phyloP scores from a whole-genome alignment of 1,284 basidiomycete species.

The Tilletia walkeri region DNA sequence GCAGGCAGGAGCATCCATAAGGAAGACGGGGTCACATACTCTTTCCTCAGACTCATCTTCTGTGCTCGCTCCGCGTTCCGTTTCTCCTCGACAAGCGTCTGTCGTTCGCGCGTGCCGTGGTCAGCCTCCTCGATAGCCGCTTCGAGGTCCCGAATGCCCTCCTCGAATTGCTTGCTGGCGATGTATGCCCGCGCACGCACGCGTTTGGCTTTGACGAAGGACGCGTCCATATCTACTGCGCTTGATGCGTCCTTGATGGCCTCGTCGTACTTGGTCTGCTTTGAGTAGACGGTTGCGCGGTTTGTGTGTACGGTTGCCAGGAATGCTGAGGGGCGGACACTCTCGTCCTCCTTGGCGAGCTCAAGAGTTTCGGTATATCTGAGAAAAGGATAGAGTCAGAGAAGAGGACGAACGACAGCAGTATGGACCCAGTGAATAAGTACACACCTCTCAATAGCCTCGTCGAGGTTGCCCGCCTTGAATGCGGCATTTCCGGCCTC shows the following conservation, averaged over 20 bases:
- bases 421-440: neutral
- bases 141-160: constrained; percentile 59
- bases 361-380: constrained; percentile 41
- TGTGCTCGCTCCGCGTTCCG: neutral
- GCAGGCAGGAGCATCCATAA: neutral
- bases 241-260: constrained; percentile 71
- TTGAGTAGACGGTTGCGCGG: constrained; percentile 73
- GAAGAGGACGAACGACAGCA: too few relatives aligned
- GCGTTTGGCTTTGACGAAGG: constrained; percentile 78
- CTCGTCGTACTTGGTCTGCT: constrained; percentile 68
- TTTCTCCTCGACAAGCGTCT: constrained; percentile 5
- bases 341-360: constrained; percentile 34
- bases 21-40: neutral
- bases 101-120: constrained; percentile 3
- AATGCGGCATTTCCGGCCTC: constrained; percentile 79
- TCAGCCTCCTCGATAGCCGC: constrained; percentile 10
- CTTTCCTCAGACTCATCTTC: constrained; percentile 12
- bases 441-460: constrained; percentile 64
- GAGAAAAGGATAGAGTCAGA: neutral
- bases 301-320: constrained; percentile 74
- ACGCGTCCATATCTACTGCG: constrained; percentile 67
- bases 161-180: constrained; percentile 72
- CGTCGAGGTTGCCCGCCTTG: constrained; percentile 65
- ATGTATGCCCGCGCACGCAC: constrained; percentile 77
- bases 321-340: constrained; percentile 27